Conservation (phyloP, 2,329 filamentous ascomycete genomes). For the Xylariaceae sp. region DNA sequence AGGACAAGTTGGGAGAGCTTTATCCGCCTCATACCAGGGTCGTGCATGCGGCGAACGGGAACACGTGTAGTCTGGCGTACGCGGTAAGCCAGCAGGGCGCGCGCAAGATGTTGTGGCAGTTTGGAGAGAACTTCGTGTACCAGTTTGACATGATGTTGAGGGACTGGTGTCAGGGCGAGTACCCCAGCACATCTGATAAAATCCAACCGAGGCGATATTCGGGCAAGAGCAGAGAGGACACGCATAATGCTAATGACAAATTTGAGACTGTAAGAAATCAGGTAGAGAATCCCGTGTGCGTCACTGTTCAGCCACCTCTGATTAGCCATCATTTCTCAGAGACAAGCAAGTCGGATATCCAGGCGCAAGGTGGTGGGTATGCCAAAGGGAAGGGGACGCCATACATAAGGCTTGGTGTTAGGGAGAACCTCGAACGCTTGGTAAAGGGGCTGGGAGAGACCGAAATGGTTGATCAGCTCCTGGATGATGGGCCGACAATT, state of each 20-base stretch:
- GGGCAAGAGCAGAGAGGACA: too few relatives aligned
- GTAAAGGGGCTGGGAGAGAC: conserved; percentile 5
- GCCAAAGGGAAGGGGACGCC: conserved; percentile 17
- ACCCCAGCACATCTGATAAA: too few relatives aligned
- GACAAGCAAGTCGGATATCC: conserved; percentile 18
- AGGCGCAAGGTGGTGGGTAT: conserved; percentile 20
- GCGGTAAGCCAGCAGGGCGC: conserved; percentile 33
- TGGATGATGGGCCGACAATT: conserved; percentile 19
- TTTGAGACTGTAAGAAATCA: too few relatives aligned
- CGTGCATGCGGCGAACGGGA: conserved; percentile 28
- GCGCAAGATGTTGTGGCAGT: conserved; percentile 29
- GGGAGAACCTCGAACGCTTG: conserved; percentile 17
- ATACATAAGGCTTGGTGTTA: conserved; percentile 22
- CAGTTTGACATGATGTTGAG: conserved; percentile 25
- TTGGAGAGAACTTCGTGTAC: conserved; percentile 22
- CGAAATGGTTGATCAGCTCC: conserved; percentile 20
- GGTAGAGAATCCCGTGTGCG: conserved; percentile 10
- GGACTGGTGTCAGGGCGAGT: conserved; percentile 20
- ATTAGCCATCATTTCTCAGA: conserved; percentile 21
- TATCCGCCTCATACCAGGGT: conserved; percentile 32
- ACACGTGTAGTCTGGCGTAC: conserved; percentile 33
- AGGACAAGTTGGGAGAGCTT: conserved; percentile 15
- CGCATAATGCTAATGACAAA: too few relatives aligned
- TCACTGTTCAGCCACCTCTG: conserved; percentile 25
- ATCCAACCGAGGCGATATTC: too few relatives aligned